phyloP scores from a whole-genome alignment of 2,329 filamentous ascomycete genomes.

The Claviceps monticola region DNA sequence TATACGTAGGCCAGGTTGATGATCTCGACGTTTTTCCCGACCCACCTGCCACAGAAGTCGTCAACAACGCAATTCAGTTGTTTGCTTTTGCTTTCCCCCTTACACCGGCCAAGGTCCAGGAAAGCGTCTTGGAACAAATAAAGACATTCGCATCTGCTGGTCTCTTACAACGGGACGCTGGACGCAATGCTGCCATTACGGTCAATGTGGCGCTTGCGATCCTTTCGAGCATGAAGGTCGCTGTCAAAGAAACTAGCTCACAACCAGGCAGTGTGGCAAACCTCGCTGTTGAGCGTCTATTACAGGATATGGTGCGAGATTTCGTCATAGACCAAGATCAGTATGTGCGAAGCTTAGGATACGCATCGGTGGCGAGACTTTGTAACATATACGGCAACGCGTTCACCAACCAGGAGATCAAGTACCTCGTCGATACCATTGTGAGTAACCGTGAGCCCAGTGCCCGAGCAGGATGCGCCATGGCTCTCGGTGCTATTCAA shows the following conservation, averaged over 20 bases:
- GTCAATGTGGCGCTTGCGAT: conserved; percentile 81
- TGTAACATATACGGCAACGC: conserved; percentile 74
- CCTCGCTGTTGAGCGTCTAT: conserved; percentile 63
- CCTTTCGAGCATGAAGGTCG: conserved; percentile 66
- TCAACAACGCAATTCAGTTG: conserved; percentile 84
- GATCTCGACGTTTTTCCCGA: conserved; percentile 43
- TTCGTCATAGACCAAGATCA: conserved; percentile 76
- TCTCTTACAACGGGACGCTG: conserved; percentile 69
- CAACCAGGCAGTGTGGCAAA: conserved; percentile 60
- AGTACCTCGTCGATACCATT: conserved; percentile 84
- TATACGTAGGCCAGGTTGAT: conserved; percentile 48
- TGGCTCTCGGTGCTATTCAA: conserved; percentile 86
- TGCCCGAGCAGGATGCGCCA: conserved; percentile 84
- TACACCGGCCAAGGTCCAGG: conserved; percentile 82
- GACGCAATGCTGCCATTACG: conserved; percentile 77
- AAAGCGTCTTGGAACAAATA: conserved; percentile 89
- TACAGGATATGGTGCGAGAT: conserved; percentile 59
- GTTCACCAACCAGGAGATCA: conserved; percentile 83
- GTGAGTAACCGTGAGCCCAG: conserved; percentile 87
- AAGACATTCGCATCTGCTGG: conserved; percentile 75
- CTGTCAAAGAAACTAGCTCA: conserved; percentile 65
- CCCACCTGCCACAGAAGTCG: conserved; percentile 80
- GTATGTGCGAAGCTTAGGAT: conserved; percentile 73
- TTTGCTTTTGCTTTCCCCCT: conserved; percentile 86
- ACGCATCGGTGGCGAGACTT: conserved; percentile 71